A percentile compares a stretch with the other conserved stretches of the same genome.
Conservation (phyloP, 768 basidiomycete genomes). For the Tricholoma saponaceum region DNA sequence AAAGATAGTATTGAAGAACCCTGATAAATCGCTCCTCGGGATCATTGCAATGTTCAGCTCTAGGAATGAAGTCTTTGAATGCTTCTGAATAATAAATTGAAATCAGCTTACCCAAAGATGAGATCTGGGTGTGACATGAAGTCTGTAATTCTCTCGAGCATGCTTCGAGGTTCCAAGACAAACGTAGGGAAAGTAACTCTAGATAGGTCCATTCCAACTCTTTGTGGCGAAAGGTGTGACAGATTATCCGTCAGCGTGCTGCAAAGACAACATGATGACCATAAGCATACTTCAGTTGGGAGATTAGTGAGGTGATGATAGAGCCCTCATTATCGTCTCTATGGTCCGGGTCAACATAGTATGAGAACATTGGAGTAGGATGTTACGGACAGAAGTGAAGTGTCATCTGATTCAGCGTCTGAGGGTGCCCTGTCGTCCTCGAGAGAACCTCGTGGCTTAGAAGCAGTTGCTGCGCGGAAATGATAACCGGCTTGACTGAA, state of each 20-base stretch:
- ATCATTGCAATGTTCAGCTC: slow-evolving; percentile 75
- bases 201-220: slow-evolving; percentile 95
- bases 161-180: slow-evolving; percentile 93
- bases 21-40: slow-evolving; percentile 89
- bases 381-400: slow-evolving; percentile 74
- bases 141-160: slow-evolving; percentile 98
- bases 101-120: slow-evolving; percentile 75
- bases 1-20: slow-evolving; percentile 91
- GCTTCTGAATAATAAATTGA: slow-evolving; percentile 1
- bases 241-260: background rate
- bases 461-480: slow-evolving; percentile 48
- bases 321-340: slow-evolving; percentile 95
- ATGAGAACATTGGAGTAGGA: slow-evolving; percentile 20
- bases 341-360: slow-evolving; percentile 33
- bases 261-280: background rate
- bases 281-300: slow-evolving; percentile 69
- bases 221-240: slow-evolving; percentile 20
- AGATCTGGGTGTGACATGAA: slow-evolving; percentile 99
- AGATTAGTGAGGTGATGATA: slow-evolving; percentile 81
- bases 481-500: slow-evolving; percentile 67
- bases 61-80: slow-evolving; percentile 24
- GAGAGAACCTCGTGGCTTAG: slow-evolving; percentile 62
- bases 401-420: slow-evolving; percentile 86
- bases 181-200: slow-evolving; percentile 94
- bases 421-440: slow-evolving; percentile 70